A percentile compares a stretch with the other conserved stretches of the same genome.
Conservation (phyloP, 768 basidiomycete genomes). For the Paxillus ammoniavirescens region DNA sequence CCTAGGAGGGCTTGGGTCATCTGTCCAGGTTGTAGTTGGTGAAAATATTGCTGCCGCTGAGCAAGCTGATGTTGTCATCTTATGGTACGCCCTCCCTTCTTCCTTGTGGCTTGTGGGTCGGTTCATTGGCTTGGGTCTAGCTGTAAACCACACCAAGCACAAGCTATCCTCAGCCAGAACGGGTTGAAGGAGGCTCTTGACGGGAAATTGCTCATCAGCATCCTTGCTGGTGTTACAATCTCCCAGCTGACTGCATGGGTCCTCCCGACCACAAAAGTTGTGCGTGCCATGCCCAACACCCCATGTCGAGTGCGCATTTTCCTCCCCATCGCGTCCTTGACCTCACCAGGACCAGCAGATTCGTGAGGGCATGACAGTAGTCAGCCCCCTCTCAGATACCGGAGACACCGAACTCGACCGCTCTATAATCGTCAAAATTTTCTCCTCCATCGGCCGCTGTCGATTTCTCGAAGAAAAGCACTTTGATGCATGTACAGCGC, state of each 20-base stretch:
- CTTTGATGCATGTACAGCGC: conserved; percentile 96
- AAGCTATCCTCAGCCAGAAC: conserved; percentile 63
- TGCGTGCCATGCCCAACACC: conserved; percentile 98
- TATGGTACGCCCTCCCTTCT: conserved; percentile 60
- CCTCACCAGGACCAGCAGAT: conserved; percentile 53
- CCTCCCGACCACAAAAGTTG: conserved; percentile 71
- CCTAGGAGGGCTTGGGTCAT: conserved; percentile 57
- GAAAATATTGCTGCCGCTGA: conserved; percentile 71
- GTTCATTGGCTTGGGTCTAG: conserved; percentile 38
- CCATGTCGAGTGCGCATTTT: conserved; percentile 74
- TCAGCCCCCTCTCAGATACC: conserved; percentile 59
- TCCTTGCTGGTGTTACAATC: conserved; percentile 95
- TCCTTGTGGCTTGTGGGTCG: not conserved
- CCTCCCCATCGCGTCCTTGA: not conserved
- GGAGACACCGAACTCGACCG: conserved; percentile 55
- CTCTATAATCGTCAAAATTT: conserved; percentile 83
- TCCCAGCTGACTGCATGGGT: conserved; percentile 77
- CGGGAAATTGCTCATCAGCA: conserved; percentile 92
- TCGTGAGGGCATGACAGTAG: conserved; percentile 97
- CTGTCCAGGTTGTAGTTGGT: conserved; percentile 68
- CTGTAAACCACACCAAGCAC: conserved; percentile 91
- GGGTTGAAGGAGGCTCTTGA: conserved; percentile 84
- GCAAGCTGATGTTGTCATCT: conserved; percentile 79
- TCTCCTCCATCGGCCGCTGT: conserved; percentile 95
- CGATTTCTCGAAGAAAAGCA: conserved; percentile 97